Base-by-base conservation (phyloP, 1,139 yeast species). In the Candida sp. region DNA sequence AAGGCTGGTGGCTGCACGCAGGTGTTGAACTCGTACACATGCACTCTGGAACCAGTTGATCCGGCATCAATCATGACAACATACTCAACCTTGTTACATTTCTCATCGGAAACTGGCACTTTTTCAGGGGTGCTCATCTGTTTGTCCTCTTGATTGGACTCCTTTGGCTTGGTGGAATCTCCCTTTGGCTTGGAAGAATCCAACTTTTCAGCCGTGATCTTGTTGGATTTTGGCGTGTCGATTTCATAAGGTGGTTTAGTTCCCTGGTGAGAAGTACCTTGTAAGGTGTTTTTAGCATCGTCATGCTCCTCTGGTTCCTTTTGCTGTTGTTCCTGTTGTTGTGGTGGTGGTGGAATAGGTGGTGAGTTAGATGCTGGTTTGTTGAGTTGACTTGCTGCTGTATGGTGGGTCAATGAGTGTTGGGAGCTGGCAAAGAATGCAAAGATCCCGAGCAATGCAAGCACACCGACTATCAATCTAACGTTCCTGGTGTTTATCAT, bases 51-150 rank as follows among this genome's bases (percentile, higher is more conserved):
- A 32, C 99, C 99, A 6, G 97, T 88, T 3, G 98, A 91, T 11
- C 99, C 99, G 3, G 98, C 99, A 72, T 94, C 99, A 49, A 94
- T 78, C 97, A 94, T 91, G 30, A 94, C 83, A 35, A 93, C 98
- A 56, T 63, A 78, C 44, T 73, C 73, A 26, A 65, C 66, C 47
- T 71, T 67, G 44, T 67, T 63, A 57, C 80, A 73, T 12, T 54
- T 51, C 12, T 54, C 54, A 33, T 34, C 26, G 5, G 32, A 25
- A 34, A 37, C 27, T 22, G 46, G 30, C 4, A 41, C 48, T 34
- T 45, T 32, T 12, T 49, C 39, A n/a, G 49, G 49, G 5, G 49
- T 23, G 12, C 49, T 40, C 23, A 48, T 41, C 38, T 47, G 42
- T 1, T n/a, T 34, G 8, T 30, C 38, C 26, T 34, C 42, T 43